A percentile compares a stretch with the other conserved stretches of the same genome.
Evolutionary conservation across 2,329 filamentous ascomycete species (phyloP).

Genomic region (Juglanconis sp.): DNA sequence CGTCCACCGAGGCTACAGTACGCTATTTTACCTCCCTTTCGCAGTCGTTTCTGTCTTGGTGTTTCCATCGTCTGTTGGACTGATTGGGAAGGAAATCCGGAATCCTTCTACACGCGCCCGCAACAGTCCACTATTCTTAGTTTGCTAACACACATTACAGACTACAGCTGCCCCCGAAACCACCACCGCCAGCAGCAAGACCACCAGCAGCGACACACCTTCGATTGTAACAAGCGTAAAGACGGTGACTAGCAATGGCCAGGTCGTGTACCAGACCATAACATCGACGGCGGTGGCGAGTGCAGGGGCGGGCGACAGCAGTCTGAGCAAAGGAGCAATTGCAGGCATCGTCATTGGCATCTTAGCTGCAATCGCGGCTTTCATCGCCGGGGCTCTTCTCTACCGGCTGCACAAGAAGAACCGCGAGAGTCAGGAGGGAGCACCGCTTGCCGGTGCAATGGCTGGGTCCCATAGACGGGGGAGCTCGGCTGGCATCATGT

Average conservation of each 20-base stretch:
- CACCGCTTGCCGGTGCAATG: slow-evolving; percentile 41
- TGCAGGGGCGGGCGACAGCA: slow-evolving; percentile 21
- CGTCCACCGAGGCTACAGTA: slow-evolving; percentile 11
- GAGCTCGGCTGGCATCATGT: slow-evolving; percentile 48
- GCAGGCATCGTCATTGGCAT: slow-evolving; percentile 54
- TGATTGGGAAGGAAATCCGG: too few species aligned
- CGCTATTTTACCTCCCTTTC: background rate
- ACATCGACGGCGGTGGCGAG: slow-evolving; percentile 45
- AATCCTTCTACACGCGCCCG: background rate
- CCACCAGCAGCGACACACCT: slow-evolving; percentile 29
- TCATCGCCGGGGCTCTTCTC: slow-evolving; percentile 37
- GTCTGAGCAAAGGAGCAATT: slow-evolving; percentile 44
- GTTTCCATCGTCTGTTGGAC: too few species aligned
- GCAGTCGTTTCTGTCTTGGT: background rate
- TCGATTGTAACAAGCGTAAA: slow-evolving; percentile 31
- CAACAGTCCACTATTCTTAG: background rate
- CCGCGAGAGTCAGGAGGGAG: slow-evolving; percentile 40
- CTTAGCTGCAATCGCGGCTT: slow-evolving; percentile 24
- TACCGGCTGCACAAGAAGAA: slow-evolving; percentile 34
- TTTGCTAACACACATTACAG: slow-evolving; percentile 14
- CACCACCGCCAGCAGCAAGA: slow-evolving; percentile 20
- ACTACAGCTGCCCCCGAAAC: slow-evolving; percentile 19
- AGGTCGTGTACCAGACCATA: slow-evolving; percentile 45
- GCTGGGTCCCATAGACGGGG: slow-evolving; percentile 42
- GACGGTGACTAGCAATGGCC: slow-evolving; percentile 55